Conservation (phyloP, 805 yeast genomes). For the Candida nemodendra region DNA sequence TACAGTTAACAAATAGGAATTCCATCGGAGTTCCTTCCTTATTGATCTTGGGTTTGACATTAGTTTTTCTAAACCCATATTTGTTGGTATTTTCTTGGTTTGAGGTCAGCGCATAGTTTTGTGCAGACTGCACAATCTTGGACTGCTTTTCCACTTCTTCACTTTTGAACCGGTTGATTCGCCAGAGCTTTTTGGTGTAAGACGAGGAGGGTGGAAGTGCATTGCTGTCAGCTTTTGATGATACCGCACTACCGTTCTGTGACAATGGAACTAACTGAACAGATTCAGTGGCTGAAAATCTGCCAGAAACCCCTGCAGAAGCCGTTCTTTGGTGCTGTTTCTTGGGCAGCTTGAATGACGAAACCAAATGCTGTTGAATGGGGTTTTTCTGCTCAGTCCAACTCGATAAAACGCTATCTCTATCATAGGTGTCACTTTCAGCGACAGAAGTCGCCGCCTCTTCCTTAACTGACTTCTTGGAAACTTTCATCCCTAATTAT, state of each 20-base stretch:
- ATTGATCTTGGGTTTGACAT: slow-evolving; percentile 31
- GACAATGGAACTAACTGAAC: too few relatives aligned
- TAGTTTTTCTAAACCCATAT: slow-evolving; percentile 28
- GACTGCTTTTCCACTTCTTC: slow-evolving; percentile 35
- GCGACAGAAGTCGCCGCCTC: neutral
- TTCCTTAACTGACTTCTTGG: slow-evolving; percentile 7
- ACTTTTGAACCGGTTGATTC: slow-evolving; percentile 29
- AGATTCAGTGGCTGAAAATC: neutral
- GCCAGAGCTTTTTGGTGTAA: slow-evolving; percentile 30
- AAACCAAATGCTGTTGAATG: slow-evolving; percentile 2
- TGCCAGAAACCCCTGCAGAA: neutral
- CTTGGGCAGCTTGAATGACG: slow-evolving; percentile 13
- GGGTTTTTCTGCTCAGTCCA: neutral
- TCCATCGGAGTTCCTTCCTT: slow-evolving; percentile 33
- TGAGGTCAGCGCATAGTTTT: slow-evolving; percentile 17
- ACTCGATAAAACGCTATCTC: neutral
- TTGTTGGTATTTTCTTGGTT: slow-evolving; percentile 22
- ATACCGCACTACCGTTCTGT: too few relatives aligned
- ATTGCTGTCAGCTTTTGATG: too few relatives aligned
- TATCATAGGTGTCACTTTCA: neutral
- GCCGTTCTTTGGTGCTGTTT: slow-evolving; percentile 10
- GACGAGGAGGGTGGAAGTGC: slow-evolving; percentile 8
- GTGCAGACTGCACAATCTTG: slow-evolving; percentile 27
- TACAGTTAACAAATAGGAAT: slow-evolving; percentile 35
- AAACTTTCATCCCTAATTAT: slow-evolving; percentile 8